phyloP scores from a whole-genome alignment of 1,284 basidiomycete genomes.

The Ceratobasidium sp. region DNA sequence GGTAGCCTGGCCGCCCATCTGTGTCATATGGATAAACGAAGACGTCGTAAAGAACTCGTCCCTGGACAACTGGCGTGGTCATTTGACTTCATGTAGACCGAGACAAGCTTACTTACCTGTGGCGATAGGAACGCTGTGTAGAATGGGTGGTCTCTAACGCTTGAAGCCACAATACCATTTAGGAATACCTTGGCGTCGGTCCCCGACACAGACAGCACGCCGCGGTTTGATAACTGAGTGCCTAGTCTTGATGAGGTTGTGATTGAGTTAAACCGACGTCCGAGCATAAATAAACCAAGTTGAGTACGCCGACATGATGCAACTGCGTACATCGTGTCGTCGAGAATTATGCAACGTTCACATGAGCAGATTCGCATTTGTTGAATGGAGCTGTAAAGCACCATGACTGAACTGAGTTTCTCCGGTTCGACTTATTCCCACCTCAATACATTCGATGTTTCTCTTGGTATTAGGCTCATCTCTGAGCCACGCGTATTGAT shows the following conservation, averaged over 20 bases:
- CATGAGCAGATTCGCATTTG: neutral
- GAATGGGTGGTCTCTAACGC: slow-evolving; percentile 57
- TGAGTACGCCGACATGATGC: neutral
- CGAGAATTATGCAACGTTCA: neutral
- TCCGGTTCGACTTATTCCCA: neutral
- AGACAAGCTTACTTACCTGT: slow-evolving; percentile 61
- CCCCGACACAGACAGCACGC: slow-evolving; percentile 78
- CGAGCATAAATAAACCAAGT: neutral
- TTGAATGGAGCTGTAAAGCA: slow-evolving; percentile 12
- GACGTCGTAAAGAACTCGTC: slow-evolving; percentile 86
- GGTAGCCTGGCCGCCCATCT: slow-evolving; percentile 61
- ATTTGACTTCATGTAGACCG: slow-evolving; percentile 2
- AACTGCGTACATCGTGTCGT: slow-evolving; percentile 7
- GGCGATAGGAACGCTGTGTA: slow-evolving; percentile 88
- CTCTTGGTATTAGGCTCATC: neutral
- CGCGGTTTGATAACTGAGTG: slow-evolving; percentile 59
- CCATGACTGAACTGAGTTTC: neutral
- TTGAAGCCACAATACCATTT: slow-evolving; percentile 81
- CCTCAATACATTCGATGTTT: neutral
- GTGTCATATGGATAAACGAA: slow-evolving; percentile 76
- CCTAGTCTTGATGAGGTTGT: slow-evolving; percentile 1
- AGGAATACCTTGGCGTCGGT: slow-evolving; percentile 83
- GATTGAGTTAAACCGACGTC: neutral
- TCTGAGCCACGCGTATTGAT: neutral
- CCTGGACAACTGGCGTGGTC: slow-evolving; percentile 57